Percentiles rank a stretch among this genome's conserved stretches.
phyloP scores from a whole-genome alignment of 176 grass and related monocot genomes.

The Triticum timopheevii region DNA sequence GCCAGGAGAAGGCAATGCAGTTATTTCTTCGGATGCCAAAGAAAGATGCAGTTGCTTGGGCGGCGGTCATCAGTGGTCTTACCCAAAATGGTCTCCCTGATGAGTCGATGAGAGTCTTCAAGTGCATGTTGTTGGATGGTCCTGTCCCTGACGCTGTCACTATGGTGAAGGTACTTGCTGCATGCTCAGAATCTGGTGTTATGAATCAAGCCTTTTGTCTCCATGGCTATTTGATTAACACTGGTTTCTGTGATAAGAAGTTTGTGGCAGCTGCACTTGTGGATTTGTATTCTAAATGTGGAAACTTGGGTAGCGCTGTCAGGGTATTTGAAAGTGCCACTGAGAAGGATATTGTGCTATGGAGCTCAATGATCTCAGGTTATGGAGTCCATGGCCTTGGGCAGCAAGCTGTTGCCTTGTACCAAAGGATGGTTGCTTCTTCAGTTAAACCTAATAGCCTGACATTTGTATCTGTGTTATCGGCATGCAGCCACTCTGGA shows the following conservation, averaged over 20 bases:
- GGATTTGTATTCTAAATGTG: slow-evolving; percentile 65
- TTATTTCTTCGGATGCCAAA: slow-evolving; percentile 58
- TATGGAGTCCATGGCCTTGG: slow-evolving; percentile 76
- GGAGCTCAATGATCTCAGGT: slow-evolving; percentile 69
- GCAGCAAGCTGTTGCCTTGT: slow-evolving; percentile 46
- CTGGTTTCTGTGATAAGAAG: slow-evolving; percentile 53
- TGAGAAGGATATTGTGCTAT: slow-evolving; percentile 63
- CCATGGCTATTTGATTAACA: slow-evolving; percentile 58
- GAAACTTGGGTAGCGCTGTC: slow-evolving; percentile 45
- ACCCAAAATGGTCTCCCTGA: slow-evolving; percentile 50
- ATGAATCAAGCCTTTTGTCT: slow-evolving; percentile 47
- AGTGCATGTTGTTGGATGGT: slow-evolving; percentile 46
- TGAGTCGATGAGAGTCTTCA: slow-evolving; percentile 43
- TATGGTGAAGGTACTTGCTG: slow-evolving; percentile 60
- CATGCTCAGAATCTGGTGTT: slow-evolving; percentile 45
- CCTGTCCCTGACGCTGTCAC: slow-evolving; percentile 47
- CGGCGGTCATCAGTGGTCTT: slow-evolving; percentile 55
- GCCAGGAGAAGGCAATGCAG: slow-evolving; percentile 36
- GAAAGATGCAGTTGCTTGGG: slow-evolving; percentile 70
- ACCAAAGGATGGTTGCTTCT: slow-evolving; percentile 51
- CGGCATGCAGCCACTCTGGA: slow-evolving; percentile 74
- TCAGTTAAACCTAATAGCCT: slow-evolving; percentile 46
- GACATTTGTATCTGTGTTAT: slow-evolving; percentile 55
- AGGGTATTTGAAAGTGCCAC: slow-evolving; percentile 40
- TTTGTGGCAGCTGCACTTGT: slow-evolving; percentile 57